These are phyloP conservation scores for Fusarium humuli DNA, from an alignment of 2,329 filamentous ascomycete genomes.

Conservation along the genomic window DNA sequence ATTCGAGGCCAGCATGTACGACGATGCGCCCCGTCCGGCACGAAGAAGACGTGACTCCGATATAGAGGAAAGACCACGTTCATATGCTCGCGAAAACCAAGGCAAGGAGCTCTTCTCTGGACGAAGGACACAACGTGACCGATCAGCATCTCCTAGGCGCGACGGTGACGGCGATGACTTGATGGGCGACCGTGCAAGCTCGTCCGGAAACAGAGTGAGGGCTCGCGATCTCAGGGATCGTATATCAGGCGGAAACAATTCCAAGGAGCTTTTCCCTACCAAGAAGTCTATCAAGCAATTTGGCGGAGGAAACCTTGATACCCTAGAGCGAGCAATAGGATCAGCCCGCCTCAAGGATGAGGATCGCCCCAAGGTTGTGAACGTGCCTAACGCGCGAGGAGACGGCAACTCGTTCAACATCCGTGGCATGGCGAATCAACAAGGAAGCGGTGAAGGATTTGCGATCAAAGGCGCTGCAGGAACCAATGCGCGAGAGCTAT, in stretches of 20 bases:
- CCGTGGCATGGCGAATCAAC: conserved; percentile 66
- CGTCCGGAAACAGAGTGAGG: conserved; percentile 50
- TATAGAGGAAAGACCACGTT: conserved; percentile 45
- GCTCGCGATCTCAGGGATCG: conserved; percentile 52
- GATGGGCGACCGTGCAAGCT: conserved; percentile 51
- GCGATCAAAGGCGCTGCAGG: conserved; percentile 72
- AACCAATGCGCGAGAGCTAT: conserved; percentile 70
- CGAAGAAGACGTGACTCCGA: conserved; percentile 45
- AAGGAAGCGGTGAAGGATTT: conserved; percentile 62
- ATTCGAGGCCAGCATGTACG: conserved; percentile 85
- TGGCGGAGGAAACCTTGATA: conserved; percentile 51
- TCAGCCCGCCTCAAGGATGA: conserved; percentile 54
- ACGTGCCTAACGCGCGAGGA: conserved; percentile 59
- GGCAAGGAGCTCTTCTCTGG: conserved; percentile 74
- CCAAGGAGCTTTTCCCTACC: conserved; percentile 56
- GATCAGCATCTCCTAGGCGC: conserved; percentile 65
- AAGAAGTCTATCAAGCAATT: conserved; percentile 45
- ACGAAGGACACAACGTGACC: conserved; percentile 53
- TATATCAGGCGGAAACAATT: conserved; percentile 47
- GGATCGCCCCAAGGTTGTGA: conserved; percentile 68
- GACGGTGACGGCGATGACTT: conserved; percentile 57
- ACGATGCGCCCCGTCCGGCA: conserved; percentile 67
- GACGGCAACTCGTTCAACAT: conserved; percentile 65
- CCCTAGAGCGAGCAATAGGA: conserved; percentile 55
- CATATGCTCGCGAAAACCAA: conserved; percentile 55